A percentile compares a stretch with the other conserved stretches of the same genome.
phyloP scores from a whole-genome alignment of 441 rosid genomes.

The Theobroma grandiflorum region DNA sequence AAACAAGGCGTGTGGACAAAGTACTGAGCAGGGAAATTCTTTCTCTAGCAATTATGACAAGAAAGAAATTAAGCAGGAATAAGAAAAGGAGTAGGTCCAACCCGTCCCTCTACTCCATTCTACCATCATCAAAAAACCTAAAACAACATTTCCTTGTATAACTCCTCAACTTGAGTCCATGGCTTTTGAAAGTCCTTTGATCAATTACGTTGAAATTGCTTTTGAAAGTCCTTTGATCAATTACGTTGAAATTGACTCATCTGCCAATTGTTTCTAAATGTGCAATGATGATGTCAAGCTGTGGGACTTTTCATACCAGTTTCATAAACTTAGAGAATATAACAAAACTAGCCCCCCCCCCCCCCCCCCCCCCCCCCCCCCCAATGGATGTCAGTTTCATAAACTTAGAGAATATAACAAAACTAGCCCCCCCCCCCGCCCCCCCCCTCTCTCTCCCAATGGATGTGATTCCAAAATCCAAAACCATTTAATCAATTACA shows the following conservation, averaged over 20 bases:
- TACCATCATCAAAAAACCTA: slow-evolving; percentile 21
- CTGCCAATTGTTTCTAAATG: background rate
- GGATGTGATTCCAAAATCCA: background rate
- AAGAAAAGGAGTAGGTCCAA: slow-evolving; percentile 30
- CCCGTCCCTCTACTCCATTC: slow-evolving; percentile 27
- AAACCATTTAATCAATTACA: no score
- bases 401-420: background rate
- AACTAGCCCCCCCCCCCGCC: no score
- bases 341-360: background rate
- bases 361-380: no score
- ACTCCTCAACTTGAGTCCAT: background rate
- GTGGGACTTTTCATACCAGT: background rate
- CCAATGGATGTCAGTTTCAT: background rate
- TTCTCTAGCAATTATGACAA: slow-evolving; percentile 27
- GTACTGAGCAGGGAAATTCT: background rate
- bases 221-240: slow-evolving; percentile 30
- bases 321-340: slow-evolving; percentile 6
- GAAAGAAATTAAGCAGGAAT: slow-evolving; percentile 14
- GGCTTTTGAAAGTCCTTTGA: slow-evolving; percentile 25
- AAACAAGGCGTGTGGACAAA: slow-evolving; percentile 16
- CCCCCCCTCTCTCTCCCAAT: no score
- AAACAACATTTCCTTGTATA: background rate
- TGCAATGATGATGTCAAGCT: slow-evolving; percentile 26
- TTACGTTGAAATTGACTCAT: slow-evolving; percentile 31
- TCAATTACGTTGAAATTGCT: slow-evolving; percentile 25